Base-by-base conservation (phyloP, 345 rosid species). In the Eucalyptus leucophloia region DNA sequence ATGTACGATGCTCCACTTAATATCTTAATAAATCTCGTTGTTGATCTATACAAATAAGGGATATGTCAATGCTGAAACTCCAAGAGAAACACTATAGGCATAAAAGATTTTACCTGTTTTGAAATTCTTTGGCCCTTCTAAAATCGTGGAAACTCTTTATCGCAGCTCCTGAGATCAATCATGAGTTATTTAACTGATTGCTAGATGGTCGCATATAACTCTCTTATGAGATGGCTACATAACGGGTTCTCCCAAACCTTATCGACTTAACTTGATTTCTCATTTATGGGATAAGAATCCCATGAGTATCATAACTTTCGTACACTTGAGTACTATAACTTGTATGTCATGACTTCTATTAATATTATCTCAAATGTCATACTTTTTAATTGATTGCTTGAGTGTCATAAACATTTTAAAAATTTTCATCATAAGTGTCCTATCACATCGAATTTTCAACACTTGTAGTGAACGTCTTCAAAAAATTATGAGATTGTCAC, bases 161-260 rank as follows among this genome's bases (percentile, higher is more conserved):
- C 7, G 3, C 6, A 7, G 9, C 23, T 16, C 42, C 80, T 1
- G 3, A 4, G 23, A 21, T 67, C 21, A 16, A 69, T 60, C 67
- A 13, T 28, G 3, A 0, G 67, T 13, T 13, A 26, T 60, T 5
- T 4, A 56, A 23, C 18, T 3, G 0, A 49, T 49, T 49, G 51
- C 51, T 49, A 49, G 1, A 49, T 2, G 51, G 51, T 0, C 1
- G 3, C 28, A 9, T 56, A 1, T 56, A 56, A 56, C 60, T 56
- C 12, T 56, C 24, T 2, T 8, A 23, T 8, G 21, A 19, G 60
- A 9, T 54, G 60, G 28, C 1, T 54, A 54, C 28, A 19, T 23
- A 54, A 54, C 1, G 1, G 12, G 5, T 12, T 54, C 28, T 54
- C 28, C 28, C 60, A 54, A 54, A 4, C 26, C 12, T 54, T 54